A percentile compares a stretch with the other conserved stretches of the same genome.
Evolutionary conservation across 345 rosid genomes (phyloP).

Genomic region (Salix dunnii): DNA sequence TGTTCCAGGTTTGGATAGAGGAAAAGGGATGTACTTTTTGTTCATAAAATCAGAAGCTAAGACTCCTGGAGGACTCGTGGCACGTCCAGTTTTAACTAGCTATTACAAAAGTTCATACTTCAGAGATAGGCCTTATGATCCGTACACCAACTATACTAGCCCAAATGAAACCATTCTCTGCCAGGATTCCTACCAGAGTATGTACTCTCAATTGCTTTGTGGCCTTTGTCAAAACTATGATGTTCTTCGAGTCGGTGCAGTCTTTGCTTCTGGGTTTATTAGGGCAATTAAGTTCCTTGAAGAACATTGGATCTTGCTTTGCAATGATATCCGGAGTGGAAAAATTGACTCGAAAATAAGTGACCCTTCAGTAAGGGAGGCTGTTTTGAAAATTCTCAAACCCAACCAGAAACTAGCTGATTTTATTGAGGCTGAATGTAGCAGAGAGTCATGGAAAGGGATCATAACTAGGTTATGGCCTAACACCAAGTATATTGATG

Average conservation of each 20-base stretch:
- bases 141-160: constrained; percentile 20
- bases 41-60: constrained; percentile 20
- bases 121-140: neutral
- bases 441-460: constrained; percentile 26
- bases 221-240: constrained; percentile 13
- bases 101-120: constrained; percentile 16
- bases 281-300: constrained; percentile 18
- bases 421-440: constrained; percentile 15
- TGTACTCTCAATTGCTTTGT: constrained; percentile 21
- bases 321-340: constrained; percentile 16
- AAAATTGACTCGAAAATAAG: constrained; percentile 7
- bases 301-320: constrained; percentile 9
- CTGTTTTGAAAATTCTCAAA: constrained; percentile 16
- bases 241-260: constrained; percentile 19
- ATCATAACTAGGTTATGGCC: constrained; percentile 32
- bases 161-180: constrained; percentile 23
- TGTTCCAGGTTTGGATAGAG: constrained; percentile 10
- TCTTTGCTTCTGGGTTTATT: constrained; percentile 19
- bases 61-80: constrained; percentile 12
- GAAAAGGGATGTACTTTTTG: constrained; percentile 21
- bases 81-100: constrained; percentile 18
- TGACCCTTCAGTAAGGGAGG: constrained; percentile 8
- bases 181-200: constrained; percentile 14
- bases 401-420: constrained; percentile 14
- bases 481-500: constrained; percentile 24